Percentiles rank a stretch among this genome's conserved stretches.
Conservation (phyloP, 768 basidiomycete species). For the Phaffia australis region DNA sequence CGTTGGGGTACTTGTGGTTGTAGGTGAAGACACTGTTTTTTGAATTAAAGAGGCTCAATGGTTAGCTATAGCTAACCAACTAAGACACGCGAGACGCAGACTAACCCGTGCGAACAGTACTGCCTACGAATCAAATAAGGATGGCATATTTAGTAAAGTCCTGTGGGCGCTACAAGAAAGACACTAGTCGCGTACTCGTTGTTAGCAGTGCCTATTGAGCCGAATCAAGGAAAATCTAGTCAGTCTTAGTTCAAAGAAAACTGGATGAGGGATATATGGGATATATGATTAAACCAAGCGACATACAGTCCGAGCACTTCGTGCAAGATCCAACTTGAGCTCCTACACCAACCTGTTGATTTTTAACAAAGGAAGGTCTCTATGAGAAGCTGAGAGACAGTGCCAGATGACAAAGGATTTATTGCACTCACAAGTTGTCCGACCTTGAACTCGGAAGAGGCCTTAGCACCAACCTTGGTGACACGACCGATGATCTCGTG, state of each 20-base stretch:
- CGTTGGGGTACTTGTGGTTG: conserved; percentile 36
- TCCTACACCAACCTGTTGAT: conserved; percentile 43
- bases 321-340: conserved; percentile 50
- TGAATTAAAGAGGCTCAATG: too few species aligned
- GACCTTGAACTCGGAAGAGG: conserved; percentile 45
- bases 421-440: conserved; percentile 41
- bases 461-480: conserved; percentile 48
- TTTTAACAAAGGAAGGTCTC: too few species aligned
- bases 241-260: too few species aligned
- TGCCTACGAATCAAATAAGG: too few species aligned
- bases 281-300: conserved; percentile 34
- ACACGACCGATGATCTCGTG: conserved; percentile 53
- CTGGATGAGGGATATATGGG: conserved; percentile 30
- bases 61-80: too few species aligned
- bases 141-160: too few species aligned
- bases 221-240: neutral
- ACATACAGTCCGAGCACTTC: conserved; percentile 31
- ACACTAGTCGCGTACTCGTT: too few species aligned
- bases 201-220: conserved; percentile 15
- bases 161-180: too few species aligned
- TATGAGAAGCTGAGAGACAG: too few species aligned
- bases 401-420: too few species aligned
- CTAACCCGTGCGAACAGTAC: too few species aligned
- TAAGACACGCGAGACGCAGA: too few species aligned
- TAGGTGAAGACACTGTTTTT: conserved; percentile 30